phyloP scores from a whole-genome alignment of 305 asterid genomes.

The Petunia hybrid region DNA sequence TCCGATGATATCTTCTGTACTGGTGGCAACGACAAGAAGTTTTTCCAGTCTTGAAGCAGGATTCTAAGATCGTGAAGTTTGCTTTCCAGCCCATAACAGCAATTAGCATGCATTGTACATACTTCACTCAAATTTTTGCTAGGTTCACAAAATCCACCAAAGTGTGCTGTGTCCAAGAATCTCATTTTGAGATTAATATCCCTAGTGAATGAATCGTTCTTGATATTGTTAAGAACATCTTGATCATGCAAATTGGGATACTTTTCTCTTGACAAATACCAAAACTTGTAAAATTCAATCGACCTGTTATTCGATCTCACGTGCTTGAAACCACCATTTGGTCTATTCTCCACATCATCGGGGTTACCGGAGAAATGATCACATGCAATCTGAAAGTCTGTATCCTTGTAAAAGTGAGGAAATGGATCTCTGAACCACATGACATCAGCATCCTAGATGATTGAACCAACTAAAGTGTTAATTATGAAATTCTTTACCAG shows the following conservation, averaged over 20 bases:
- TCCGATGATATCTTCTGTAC: background rate
- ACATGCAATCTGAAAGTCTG: constrained; percentile 43
- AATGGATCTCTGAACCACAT: constrained; percentile 44
- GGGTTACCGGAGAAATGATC: constrained; percentile 38
- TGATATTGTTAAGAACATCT: constrained; percentile 41
- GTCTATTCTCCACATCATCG: constrained; percentile 25
- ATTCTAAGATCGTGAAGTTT: constrained; percentile 40
- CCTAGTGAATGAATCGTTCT: constrained; percentile 30
- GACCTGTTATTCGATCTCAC: constrained; percentile 37
- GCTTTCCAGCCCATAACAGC: constrained; percentile 41
- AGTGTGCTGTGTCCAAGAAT: constrained; percentile 39
- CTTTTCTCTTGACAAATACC: constrained; percentile 34
- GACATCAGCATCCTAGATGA: constrained; percentile 36
- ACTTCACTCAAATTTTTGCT: constrained; percentile 34
- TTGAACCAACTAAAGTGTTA: background rate
- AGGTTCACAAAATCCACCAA: constrained; percentile 43
- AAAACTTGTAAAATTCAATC: constrained; percentile 36
- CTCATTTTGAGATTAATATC: constrained; percentile 35
- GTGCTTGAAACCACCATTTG: constrained; percentile 39
- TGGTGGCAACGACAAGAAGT: constrained; percentile 25
- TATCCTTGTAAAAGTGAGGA: constrained; percentile 29
- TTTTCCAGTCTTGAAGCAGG: constrained; percentile 42
- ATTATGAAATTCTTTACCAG: background rate
- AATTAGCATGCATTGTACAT: constrained; percentile 44
- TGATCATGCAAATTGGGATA: constrained; percentile 43